A percentile compares a stretch with the other conserved stretches of the same genome.
Evolutionary conservation across 2,329 filamentous ascomycete genomes (phyloP).

Genomic region (Neocatenulostroma microsporum): DNA sequence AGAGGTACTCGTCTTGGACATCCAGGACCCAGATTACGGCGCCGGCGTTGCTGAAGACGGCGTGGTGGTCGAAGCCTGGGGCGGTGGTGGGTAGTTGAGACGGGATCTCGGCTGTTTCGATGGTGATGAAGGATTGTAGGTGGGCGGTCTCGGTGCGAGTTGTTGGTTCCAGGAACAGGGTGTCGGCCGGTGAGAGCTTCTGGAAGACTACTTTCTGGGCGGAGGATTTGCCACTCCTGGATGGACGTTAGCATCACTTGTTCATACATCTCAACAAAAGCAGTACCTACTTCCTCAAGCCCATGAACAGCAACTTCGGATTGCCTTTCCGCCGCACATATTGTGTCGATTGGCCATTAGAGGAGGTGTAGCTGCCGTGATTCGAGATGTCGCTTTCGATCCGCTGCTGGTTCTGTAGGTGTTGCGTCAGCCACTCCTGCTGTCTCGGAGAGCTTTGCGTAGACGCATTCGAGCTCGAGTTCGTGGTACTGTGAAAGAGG

Average conservation of each 20-base stretch:
- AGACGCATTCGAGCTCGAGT: slow-evolving; percentile 18
- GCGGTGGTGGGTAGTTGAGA: slow-evolving; percentile 91
- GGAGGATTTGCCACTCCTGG: slow-evolving; percentile 92
- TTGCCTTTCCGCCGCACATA: slow-evolving; percentile 23
- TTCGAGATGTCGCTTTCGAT: slow-evolving; percentile 12
- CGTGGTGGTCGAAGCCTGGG: slow-evolving; percentile 79
- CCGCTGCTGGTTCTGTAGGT: slow-evolving; percentile 20
- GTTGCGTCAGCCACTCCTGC: slow-evolving; percentile 25
- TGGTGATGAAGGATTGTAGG: slow-evolving; percentile 98
- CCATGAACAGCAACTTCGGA: slow-evolving; percentile 86
- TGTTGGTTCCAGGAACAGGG: slow-evolving; percentile 89
- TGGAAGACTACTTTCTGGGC: slow-evolving; percentile 99
- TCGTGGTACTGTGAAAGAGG: slow-evolving; percentile 17
- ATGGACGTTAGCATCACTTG: slow-evolving; percentile 9
- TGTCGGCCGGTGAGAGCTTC: slow-evolving; percentile 93
- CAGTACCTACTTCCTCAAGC: slow-evolving; percentile 68
- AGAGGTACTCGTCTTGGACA: slow-evolving; percentile 94
- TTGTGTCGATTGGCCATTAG: slow-evolving; percentile 4
- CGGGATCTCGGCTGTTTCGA: slow-evolving; percentile 96
- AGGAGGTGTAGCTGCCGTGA: not conserved
- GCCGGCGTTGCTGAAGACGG: slow-evolving; percentile 89
- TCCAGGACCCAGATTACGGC: slow-evolving; percentile 98
- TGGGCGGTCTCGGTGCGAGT: slow-evolving; percentile 89
- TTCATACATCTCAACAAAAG: not conserved
- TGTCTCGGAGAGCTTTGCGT: slow-evolving; percentile 21